Base-by-base conservation (phyloP, 768 basidiomycete genomes). In the Multifurca ochricompacta region DNA sequence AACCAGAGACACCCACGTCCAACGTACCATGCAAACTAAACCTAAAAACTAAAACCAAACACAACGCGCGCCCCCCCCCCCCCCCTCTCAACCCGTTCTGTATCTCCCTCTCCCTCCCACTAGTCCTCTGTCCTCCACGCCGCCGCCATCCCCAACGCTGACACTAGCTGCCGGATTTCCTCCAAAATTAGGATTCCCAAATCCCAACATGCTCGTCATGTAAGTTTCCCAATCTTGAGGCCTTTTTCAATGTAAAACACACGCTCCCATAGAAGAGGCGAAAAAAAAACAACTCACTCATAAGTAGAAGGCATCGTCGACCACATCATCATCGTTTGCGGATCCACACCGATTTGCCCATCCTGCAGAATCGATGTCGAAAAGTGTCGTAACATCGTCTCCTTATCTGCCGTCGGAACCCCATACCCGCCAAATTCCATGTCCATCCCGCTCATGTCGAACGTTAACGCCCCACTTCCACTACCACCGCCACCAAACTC, bases 241-340 rank as follows among this genome's bases (percentile, higher is more conserved):
- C n/a, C n/a, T 27, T 42, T 58, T 61, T 28, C 21, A 36, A 16
- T n/a, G 25, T 10, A 39, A 34, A 19, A 28, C 1, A 14, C 4
- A 9, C 31, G 28, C 34, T 3, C 21, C 32, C 44, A 23, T 18
- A 27, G 2, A 7, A 19, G 13, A 21, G 37, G 2, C 36, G 3
- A 14, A 1, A 2, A 3, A 30, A 11, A 34, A 16, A 27, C 31
- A 13, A 59, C 60, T 46, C 48, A 61, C 60, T 59, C 58, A 16
- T 41, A 45, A 3, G 39, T 46, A 4, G 54, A 35, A 7, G 60
- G 60, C 53, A 61, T 44, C 43, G 46, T 52, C n/a, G 58, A 56
- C 60, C 58, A 61, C 60, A 61, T 61, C 58, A 47, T 59, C 58
- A 59, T 53, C 32, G 60, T 61, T 9, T 61, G 54, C 16, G 32